Base-by-base conservation (phyloP, 176 grass and related monocot genomes). In the Cymbopogon citratus region DNA sequence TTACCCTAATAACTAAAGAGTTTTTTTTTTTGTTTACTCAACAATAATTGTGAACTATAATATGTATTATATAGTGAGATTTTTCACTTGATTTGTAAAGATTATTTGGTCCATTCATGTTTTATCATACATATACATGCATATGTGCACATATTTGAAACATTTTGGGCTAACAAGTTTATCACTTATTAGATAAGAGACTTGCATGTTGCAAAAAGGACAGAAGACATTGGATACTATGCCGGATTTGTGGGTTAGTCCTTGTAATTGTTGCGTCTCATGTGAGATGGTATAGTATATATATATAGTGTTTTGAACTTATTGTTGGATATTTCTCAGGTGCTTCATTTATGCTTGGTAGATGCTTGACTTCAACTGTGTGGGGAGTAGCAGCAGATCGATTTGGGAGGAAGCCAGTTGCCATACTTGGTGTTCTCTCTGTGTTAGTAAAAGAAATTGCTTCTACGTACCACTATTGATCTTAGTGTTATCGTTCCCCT, bases 161-260 rank as follows among this genome's bases (percentile, higher is more conserved):
- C 43, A 44, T 44, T 44, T 44, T 44, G 12, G 10, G 12, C 43
- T 44, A 13, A 44, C 10, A 44, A 44, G 14, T 48, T 14, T 48
- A 33, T 33, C 28, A 46, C 49, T 70, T 64, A 66, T 56, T 57
- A 98, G 95, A 91, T 97, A 77, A 94, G 95, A 87, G 95, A 97
- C 36, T 91, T 97, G 81, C 73, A 97, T 65, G 40, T 97, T 81
- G 90, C 95, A 13, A 72, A 97, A 94, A 83, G 73, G 75, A 93
- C 91, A 81, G 95, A 97, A 84, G 95, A 94, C 83, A 97, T 97
- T 36, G 95, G 95, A 63, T 97, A 94, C 79, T 97, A 97, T 91
- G 95, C 92, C 40, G 95, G 95, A 28, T 97, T 97, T 75, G 92
- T 97, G 26, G 95, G 95, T 94, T 84, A 73, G 82, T 86, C 51